A percentile compares a stretch with the other conserved stretches of the same genome.
These are phyloP conservation scores for Chlamydomonas sp. DNA, from an alignment of 139 green algal genomes.

Conservation along the genomic window DNA sequence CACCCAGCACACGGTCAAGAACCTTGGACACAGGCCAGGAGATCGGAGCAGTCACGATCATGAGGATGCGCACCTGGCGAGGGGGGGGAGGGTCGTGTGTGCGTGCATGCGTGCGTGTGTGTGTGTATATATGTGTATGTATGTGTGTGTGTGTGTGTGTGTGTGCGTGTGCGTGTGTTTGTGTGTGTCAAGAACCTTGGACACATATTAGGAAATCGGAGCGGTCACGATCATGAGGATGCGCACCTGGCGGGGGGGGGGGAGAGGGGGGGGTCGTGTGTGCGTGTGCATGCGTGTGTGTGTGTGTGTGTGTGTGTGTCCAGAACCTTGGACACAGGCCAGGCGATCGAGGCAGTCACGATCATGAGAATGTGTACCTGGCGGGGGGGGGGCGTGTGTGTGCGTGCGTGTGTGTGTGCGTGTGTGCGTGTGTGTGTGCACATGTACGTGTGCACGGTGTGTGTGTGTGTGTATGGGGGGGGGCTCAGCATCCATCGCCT, in stretches of 20 bases:
- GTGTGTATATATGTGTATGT: too few relatives aligned
- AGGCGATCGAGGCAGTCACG: constrained; percentile 9
- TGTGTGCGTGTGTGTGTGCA: too few relatives aligned
- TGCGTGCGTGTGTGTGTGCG: too few relatives aligned
- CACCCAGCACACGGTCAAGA: constrained; percentile 73
- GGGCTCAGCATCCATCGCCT: too few relatives aligned
- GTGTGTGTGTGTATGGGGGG: not conserved
- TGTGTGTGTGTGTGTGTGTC: too few relatives aligned
- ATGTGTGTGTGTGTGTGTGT: too few relatives aligned
- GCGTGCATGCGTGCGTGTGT: too few relatives aligned
- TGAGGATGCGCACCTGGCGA: constrained; percentile 10
- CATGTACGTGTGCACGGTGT: too few relatives aligned
- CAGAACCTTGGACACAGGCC: constrained; percentile 53
- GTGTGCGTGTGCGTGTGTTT: too few relatives aligned
- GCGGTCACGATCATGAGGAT: constrained; percentile 15
- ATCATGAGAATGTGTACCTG: constrained; percentile 15
- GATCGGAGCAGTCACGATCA: constrained; percentile 13
- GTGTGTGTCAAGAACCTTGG: constrained; percentile 81
- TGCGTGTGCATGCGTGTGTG: too few relatives aligned
- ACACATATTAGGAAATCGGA: constrained; percentile 8
- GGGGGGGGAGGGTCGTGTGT: not conserved
- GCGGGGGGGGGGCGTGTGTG: not conserved
- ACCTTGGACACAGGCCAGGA: constrained; percentile 41
- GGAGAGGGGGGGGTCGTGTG: too few relatives aligned
- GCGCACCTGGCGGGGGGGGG: not conserved